These are phyloP conservation scores for Takashimella tepidaria DNA, from an alignment of 1,284 basidiomycete species.

Conservation along the genomic window DNA sequence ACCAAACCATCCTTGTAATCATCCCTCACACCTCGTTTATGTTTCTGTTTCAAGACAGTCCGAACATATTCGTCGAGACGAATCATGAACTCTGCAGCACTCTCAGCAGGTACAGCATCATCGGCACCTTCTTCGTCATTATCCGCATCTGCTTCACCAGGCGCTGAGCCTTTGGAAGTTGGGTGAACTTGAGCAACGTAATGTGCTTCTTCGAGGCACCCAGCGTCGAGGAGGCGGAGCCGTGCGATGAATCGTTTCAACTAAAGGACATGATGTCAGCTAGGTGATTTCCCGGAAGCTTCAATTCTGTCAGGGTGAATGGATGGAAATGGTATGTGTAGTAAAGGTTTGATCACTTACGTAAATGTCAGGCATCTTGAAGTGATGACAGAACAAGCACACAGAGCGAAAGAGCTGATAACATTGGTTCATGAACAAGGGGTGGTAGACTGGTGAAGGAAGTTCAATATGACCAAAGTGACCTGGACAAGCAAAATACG, in stretches of 20 bases:
- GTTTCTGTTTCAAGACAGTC: constrained; percentile 58
- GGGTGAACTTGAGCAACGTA: constrained; percentile 61
- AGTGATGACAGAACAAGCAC: constrained; percentile 95
- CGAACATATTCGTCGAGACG: constrained; percentile 70
- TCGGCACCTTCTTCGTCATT: constrained; percentile 49
- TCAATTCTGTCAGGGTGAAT: too few species aligned
- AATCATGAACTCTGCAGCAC: constrained; percentile 61
- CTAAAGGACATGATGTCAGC: constrained; percentile 50
- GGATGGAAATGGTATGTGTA: too few species aligned
- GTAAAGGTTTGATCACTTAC: too few species aligned
- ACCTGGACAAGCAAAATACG: constrained; percentile 90
- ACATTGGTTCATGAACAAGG: constrained; percentile 91
- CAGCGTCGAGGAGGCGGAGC: constrained; percentile 82
- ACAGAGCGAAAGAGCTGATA: constrained; percentile 80
- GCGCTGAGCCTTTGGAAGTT: constrained; percentile 32
- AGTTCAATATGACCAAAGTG: constrained; percentile 96
- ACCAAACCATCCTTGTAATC: constrained; percentile 84
- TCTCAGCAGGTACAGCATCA: constrained; percentile 44
- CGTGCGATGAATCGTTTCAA: constrained; percentile 79
- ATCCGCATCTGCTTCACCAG: constrained; percentile 39
- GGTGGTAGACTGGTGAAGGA: constrained; percentile 92
- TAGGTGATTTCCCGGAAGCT: too few species aligned
- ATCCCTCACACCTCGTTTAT: constrained; percentile 60
- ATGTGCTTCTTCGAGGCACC: constrained; percentile 76
- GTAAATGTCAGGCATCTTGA: constrained; percentile 72